A percentile compares a stretch with the other conserved stretches of the same genome.
Evolutionary conservation across 2,329 filamentous ascomycete genomes (phyloP).

Genomic region (Cytospora schulzeri): DNA sequence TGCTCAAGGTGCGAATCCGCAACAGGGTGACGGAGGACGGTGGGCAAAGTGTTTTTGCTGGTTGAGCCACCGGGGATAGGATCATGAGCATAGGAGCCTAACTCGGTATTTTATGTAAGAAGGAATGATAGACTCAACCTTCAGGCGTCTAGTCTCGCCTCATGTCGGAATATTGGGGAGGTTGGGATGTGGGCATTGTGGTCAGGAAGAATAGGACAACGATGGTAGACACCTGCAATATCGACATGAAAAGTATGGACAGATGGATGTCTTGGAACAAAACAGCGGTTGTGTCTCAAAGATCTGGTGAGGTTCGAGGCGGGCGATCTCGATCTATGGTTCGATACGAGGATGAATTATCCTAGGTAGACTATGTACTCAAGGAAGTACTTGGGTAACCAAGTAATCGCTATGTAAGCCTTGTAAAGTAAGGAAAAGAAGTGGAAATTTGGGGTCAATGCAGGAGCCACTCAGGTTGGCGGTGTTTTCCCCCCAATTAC

Average conservation of each 20-base stretch:
- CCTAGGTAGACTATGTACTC: background rate
- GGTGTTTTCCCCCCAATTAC: background rate
- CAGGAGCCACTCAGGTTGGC: background rate
- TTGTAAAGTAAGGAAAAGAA: background rate
- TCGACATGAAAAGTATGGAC: background rate
- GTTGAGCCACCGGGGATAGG: constrained; percentile 27
- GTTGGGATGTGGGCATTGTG: background rate
- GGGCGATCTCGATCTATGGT: background rate
- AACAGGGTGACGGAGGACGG: constrained; percentile 48
- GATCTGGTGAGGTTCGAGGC: background rate
- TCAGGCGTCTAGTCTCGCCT: background rate
- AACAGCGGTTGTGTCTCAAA: background rate
- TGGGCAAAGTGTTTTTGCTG: constrained; percentile 48
- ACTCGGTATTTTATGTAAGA: background rate
- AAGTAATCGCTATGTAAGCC: background rate
- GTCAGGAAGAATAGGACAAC: background rate
- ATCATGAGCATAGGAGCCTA: background rate
- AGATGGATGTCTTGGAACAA: background rate
- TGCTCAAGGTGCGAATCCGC: constrained; percentile 45
- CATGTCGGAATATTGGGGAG: background rate
- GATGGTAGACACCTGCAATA: background rate
- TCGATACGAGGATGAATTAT: background rate
- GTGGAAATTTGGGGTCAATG: background rate
- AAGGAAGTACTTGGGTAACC: too few relatives aligned
- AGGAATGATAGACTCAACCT: background rate